Base-by-base conservation (phyloP, 1,139 yeast species). In the Saccharomyces hybrid region DNA sequence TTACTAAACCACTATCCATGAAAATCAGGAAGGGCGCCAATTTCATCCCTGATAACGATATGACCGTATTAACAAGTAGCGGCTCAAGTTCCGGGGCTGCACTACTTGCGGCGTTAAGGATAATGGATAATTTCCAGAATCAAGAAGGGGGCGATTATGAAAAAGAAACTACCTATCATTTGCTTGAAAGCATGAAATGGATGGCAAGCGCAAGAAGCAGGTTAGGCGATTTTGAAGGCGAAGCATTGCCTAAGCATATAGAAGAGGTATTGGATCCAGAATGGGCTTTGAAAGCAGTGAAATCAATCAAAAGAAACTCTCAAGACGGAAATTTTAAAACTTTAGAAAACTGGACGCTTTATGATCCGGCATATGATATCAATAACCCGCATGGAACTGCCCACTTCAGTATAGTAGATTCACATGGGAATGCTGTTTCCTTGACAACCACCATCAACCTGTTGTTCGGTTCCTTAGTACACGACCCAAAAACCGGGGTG, bases 171-270 rank as follows among this genome's bases (percentile, higher is more conserved):
- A 75, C 83, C 2, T 97, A 88, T 64, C 77, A 88, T 54, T 68
- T 89, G 13, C 74, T 90, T 13, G 99, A 93, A 70, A 74, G 88
- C 5, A 89, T 91, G 95, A 91, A 91, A 70, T 93, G 97, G 96
- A 79, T 89, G 78, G 88, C 91, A 0, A 79, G 95, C 8, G 91
- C 86, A 0, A 77, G 98, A 56, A 82, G 93, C 16, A 79, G 88
- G 62, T 77, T 91, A 26, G 98, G 98, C 0, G 97, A 89, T 63
- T 68, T 72, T 8, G 76, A 72, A 23, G 68, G 69, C 31, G 63
- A 56, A 1, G 57, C 60, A 11, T 48, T 58, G 47, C 68, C 70
- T 1, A 59, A 65, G 7, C 66, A 71, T 28, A 70, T 77, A 14
- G 62, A 62, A 14, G 67, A 72, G 38, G 70, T 81, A 20, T 61